Conservation (phyloP, 2,329 filamentous ascomycete species). For the Diaporthe longicolla region DNA sequence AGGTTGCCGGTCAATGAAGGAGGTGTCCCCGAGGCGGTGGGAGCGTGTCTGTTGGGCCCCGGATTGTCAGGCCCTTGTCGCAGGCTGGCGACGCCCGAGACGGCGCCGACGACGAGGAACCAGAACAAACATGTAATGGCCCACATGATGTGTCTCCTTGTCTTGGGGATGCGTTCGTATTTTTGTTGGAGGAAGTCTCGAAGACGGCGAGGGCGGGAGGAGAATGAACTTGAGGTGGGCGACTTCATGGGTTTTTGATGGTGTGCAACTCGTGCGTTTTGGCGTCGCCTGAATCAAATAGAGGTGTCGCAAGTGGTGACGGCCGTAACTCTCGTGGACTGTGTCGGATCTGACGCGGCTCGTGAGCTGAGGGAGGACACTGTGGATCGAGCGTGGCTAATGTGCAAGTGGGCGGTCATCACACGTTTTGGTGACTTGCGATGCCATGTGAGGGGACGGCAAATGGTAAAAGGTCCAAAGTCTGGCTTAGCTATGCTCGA, state of each 20-base stretch:
- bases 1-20: neutral
- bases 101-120: neutral
- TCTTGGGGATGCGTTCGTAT: neutral
- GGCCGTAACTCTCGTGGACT: neutral
- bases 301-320: neutral
- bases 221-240: no score
- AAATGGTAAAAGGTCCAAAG: neutral
- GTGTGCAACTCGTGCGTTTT: neutral
- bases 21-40: no score
- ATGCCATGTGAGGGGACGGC: neutral
- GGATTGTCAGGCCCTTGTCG: no score
- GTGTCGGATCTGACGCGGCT: neutral
- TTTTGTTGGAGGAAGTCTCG: neutral
- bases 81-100: neutral
- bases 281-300: neutral
- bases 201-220: no score
- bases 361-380: neutral
- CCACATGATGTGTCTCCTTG: neutral
- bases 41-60: no score
- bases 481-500: neutral
- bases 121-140: neutral
- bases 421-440: neutral
- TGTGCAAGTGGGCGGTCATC: neutral
- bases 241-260: neutral
- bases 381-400: neutral